These are phyloP conservation scores for Penicillium herquei DNA, from an alignment of 495 filamentous ascomycete species.

Conservation along the genomic window DNA sequence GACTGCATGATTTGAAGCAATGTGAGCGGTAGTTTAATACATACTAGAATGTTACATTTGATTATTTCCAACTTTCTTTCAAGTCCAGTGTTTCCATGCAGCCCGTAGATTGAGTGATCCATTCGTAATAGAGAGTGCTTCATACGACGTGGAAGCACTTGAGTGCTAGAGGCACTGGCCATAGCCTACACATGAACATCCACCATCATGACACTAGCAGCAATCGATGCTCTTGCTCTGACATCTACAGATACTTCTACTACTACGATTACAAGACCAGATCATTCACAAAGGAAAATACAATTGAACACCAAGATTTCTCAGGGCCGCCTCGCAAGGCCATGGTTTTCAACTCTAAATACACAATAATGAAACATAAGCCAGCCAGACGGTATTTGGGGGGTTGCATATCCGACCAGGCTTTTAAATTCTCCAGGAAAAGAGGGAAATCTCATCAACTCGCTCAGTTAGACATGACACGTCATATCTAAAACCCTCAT, in stretches of 20 bases:
- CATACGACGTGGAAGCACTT: too few relatives aligned
- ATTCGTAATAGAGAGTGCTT: too few relatives aligned
- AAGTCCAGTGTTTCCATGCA: too few relatives aligned
- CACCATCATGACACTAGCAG: too few relatives aligned
- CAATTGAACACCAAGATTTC: slow-evolving; percentile 33
- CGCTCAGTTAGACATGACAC: slow-evolving; percentile 23
- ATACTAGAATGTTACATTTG: slow-evolving; percentile 1
- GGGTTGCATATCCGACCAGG: slow-evolving; percentile 24
- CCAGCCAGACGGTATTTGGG: slow-evolving; percentile 14
- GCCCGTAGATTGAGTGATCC: too few relatives aligned
- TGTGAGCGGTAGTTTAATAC: background rate
- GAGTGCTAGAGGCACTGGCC: too few relatives aligned
- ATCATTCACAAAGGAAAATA: slow-evolving; percentile 36
- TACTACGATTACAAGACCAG: background rate
- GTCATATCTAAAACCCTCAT: background rate
- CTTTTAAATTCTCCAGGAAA: slow-evolving; percentile 21
- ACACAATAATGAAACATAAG: slow-evolving; percentile 53
- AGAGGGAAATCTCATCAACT: slow-evolving; percentile 24
- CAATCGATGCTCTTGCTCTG: too few relatives aligned
- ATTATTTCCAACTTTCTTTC: too few relatives aligned
- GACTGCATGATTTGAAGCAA: background rate
- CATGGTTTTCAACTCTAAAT: slow-evolving; percentile 46
- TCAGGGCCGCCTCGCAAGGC: slow-evolving; percentile 22
- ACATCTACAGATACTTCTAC: background rate
- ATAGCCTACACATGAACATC: too few relatives aligned